Evolutionary conservation across 2,329 filamentous ascomycete genomes (phyloP).

Genomic region (Falciphora oryzae): DNA sequence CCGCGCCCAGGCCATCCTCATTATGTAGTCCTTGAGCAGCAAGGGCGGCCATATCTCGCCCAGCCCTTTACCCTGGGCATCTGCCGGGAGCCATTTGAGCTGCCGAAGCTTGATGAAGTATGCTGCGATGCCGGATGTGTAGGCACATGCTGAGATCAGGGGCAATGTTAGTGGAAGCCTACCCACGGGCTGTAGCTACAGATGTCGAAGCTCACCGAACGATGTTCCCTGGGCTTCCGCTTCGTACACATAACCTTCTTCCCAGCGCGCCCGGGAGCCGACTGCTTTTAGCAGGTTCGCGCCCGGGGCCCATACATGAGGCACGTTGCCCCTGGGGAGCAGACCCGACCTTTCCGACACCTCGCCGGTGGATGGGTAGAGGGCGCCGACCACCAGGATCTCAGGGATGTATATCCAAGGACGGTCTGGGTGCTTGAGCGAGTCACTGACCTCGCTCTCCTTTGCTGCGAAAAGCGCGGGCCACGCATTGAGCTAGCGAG

Average conservation of each 20-base stretch:
- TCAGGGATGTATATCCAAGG: constrained; percentile 4
- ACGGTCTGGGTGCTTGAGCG: not conserved
- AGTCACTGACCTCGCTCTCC: not conserved
- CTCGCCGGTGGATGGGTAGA: not conserved
- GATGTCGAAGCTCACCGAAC: not conserved
- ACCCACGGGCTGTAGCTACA: not conserved
- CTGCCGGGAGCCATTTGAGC: not conserved
- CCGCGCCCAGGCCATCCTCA: not conserved
- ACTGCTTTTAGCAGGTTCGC: not conserved
- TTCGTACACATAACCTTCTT: not conserved
- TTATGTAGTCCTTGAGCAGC: constrained; percentile 3
- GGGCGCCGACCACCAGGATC: not conserved
- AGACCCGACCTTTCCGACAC: not conserved
- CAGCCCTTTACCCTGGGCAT: not conserved
- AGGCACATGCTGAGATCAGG: not conserved
- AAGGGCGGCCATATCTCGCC: not conserved
- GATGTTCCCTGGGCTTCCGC: constrained; percentile 1
- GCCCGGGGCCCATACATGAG: constrained; percentile 1
- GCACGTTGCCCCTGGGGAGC: not conserved
- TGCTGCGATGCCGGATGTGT: not conserved
- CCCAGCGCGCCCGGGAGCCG: not conserved
- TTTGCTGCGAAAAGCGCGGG: not conserved
- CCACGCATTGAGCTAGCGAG: not conserved
- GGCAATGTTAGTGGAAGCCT: too few relatives aligned
- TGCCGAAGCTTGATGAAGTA: constrained; percentile 1